phyloP scores from a whole-genome alignment of 768 basidiomycete species.

The Sporobolomyces phaffii region DNA sequence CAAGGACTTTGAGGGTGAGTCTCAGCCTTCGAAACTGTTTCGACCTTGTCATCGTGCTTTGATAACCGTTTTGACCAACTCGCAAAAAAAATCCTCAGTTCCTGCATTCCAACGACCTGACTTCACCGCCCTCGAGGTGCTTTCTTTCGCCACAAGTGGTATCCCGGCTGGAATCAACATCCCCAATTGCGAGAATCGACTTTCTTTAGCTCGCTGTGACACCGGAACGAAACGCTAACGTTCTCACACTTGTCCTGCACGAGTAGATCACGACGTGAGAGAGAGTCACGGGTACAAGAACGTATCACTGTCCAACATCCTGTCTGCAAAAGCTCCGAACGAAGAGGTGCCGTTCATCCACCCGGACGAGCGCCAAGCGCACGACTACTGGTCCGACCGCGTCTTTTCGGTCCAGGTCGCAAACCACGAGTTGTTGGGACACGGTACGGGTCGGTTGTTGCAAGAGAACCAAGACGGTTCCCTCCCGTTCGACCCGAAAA shows the following conservation, averaged over 20 bases:
- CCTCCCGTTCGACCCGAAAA: conserved; percentile 73
- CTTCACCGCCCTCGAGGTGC: conserved; percentile 69
- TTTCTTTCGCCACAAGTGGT: conserved; percentile 79
- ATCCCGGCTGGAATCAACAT: conserved; percentile 68
- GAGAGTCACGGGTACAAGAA: conserved; percentile 82
- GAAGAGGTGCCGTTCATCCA: conserved; percentile 69
- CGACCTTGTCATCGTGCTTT: conserved; percentile 54
- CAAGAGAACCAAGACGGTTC: conserved; percentile 68
- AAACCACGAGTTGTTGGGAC: conserved; percentile 75
- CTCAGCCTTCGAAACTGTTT: background rate
- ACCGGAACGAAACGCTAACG: too few species aligned
- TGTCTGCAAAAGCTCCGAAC: conserved; percentile 78
- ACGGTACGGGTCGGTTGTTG: conserved; percentile 73
- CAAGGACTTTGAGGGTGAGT: conserved; percentile 29
- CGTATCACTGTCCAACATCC: conserved; percentile 77
- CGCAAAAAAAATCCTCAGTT: conserved; percentile 49
- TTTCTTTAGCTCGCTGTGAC: background rate
- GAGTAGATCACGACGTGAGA: conserved; percentile 58
- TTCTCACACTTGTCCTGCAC: background rate
- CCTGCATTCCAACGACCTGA: conserved; percentile 74
- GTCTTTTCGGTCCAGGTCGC: conserved; percentile 84
- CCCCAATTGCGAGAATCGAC: conserved; percentile 7
- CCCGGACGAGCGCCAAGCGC: conserved; percentile 66
- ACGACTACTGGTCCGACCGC: conserved; percentile 68
- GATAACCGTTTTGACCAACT: too few species aligned